These are phyloP conservation scores for Aspergillus conjunctus DNA, from an alignment of 495 filamentous ascomycete species.

Conservation along the genomic window DNA sequence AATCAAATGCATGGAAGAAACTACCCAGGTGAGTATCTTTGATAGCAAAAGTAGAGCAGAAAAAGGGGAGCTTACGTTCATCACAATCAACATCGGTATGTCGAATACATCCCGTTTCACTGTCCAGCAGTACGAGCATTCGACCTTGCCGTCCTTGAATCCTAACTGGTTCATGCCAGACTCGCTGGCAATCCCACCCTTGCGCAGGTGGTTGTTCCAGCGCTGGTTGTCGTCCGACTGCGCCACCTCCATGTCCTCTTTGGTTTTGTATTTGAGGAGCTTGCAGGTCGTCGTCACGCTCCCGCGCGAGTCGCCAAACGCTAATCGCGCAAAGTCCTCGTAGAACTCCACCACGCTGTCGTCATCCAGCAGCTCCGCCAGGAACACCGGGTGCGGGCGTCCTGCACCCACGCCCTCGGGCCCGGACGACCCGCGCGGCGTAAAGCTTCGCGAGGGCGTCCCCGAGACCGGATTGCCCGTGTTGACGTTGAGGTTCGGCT, in stretches of 20 bases:
- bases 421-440: slow-evolving; percentile 48
- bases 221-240: slow-evolving; percentile 47
- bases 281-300: slow-evolving; percentile 81
- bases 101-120: slow-evolving; percentile 97
- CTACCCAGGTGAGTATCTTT: slow-evolving; percentile 22
- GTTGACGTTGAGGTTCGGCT: slow-evolving; percentile 88
- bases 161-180: slow-evolving; percentile 73
- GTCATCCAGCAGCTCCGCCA: slow-evolving; percentile 91
- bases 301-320: slow-evolving; percentile 85
- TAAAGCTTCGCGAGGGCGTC: slow-evolving; percentile 48
- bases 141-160: slow-evolving; percentile 85
- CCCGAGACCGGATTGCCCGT: slow-evolving; percentile 49
- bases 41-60: background rate
- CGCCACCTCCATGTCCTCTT: slow-evolving; percentile 57
- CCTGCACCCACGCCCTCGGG: slow-evolving; percentile 29
- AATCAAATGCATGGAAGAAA: slow-evolving; percentile 53
- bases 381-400: slow-evolving; percentile 73
- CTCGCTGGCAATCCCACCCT: slow-evolving; percentile 69
- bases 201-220: slow-evolving; percentile 49
- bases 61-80: slow-evolving; percentile 71
- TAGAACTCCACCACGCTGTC: slow-evolving; percentile 93
- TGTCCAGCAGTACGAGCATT: slow-evolving; percentile 94
- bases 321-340: slow-evolving; percentile 89
- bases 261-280: slow-evolving; percentile 85
- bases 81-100: slow-evolving; percentile 96